Conservation (phyloP, 2,329 filamentous ascomycete genomes). For the Ophiobolus disseminans region DNA sequence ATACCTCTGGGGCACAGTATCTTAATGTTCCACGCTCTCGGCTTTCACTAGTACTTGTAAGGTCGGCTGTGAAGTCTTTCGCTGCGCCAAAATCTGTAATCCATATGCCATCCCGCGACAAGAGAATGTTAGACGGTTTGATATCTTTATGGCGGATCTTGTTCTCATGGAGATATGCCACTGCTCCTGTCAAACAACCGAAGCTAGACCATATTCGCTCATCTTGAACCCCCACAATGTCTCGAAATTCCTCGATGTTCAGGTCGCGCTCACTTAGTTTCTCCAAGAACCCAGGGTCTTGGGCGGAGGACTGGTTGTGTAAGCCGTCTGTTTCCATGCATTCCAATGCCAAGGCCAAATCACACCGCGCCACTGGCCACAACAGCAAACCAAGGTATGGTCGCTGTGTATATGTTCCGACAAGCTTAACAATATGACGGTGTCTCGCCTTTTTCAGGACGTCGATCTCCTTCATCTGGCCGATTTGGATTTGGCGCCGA, state of each 20-base stretch:
- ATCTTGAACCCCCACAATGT: too few relatives aligned
- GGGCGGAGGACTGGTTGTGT: background rate
- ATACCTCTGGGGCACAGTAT: slow-evolving; percentile 22
- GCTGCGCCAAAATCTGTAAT: slow-evolving; percentile 12
- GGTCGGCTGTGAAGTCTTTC: slow-evolving; percentile 11
- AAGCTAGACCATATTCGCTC: slow-evolving; percentile 1
- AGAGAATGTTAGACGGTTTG: slow-evolving; percentile 10
- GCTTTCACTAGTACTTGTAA: background rate
- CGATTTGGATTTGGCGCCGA: background rate
- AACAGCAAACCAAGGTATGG: slow-evolving; percentile 35
- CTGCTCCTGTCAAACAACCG: slow-evolving; percentile 3
- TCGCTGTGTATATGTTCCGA: slow-evolving; percentile 37
- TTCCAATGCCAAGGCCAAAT: background rate
- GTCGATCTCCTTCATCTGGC: slow-evolving; percentile 21
- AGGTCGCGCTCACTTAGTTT: background rate
- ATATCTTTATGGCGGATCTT: slow-evolving; percentile 9
- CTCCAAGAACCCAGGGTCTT: too few relatives aligned
- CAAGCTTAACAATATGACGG: slow-evolving; percentile 30
- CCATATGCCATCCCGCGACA: background rate
- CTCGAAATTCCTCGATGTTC: slow-evolving; percentile 6
- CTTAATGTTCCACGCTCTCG: slow-evolving; percentile 9
- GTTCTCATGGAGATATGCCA: slow-evolving; percentile 6
- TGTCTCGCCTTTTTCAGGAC: slow-evolving; percentile 32
- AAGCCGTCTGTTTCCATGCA: slow-evolving; percentile 9
- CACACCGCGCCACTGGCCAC: slow-evolving; percentile 15